phyloP scores from a whole-genome alignment of 2,329 filamentous ascomycete species.

The Epichloe hybrida region DNA sequence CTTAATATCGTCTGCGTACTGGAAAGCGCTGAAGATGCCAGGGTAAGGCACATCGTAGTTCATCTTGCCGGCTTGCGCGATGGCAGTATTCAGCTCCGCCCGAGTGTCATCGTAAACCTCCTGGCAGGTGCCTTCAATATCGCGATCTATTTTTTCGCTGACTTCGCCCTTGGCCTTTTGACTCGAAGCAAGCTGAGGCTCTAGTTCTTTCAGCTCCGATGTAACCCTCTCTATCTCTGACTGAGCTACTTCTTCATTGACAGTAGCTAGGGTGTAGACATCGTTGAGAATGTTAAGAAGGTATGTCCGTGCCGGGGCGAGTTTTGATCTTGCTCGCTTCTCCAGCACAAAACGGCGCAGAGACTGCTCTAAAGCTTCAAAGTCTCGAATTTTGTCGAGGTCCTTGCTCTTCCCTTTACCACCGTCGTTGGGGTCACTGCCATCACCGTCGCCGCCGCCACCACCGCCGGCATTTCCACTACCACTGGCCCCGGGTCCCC shows the following conservation, averaged over 20 bases:
- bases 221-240: conserved; percentile 74
- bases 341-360: conserved; percentile 87
- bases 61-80: conserved; percentile 60
- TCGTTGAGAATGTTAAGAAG: conserved; percentile 87
- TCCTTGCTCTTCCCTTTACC: conserved; percentile 73
- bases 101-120: conserved; percentile 79
- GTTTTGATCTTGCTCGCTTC: conserved; percentile 86
- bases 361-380: conserved; percentile 78
- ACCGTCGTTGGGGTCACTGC: conserved; percentile 39
- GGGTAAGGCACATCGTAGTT: conserved; percentile 78
- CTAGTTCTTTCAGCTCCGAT: conserved; percentile 65
- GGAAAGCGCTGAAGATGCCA: conserved; percentile 70
- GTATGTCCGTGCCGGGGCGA: conserved; percentile 91
- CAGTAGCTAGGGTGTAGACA: conserved; percentile 64
- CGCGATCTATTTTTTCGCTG: conserved; percentile 65
- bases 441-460: conserved; percentile 40
- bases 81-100: conserved; percentile 58
- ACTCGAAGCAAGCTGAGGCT: conserved; percentile 73
- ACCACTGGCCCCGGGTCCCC: conserved; percentile 40
- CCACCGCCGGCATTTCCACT: conserved; percentile 36
- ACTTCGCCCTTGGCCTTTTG: conserved; percentile 69
- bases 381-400: conserved; percentile 77
- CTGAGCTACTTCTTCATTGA: conserved; percentile 79
- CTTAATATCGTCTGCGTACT: conserved; percentile 88
- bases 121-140: conserved; percentile 73